A percentile compares a stretch with the other conserved stretches of the same genome.
phyloP scores from a whole-genome alignment of 352 stramenopile species.

The Salisapilia sapeloensis region DNA sequence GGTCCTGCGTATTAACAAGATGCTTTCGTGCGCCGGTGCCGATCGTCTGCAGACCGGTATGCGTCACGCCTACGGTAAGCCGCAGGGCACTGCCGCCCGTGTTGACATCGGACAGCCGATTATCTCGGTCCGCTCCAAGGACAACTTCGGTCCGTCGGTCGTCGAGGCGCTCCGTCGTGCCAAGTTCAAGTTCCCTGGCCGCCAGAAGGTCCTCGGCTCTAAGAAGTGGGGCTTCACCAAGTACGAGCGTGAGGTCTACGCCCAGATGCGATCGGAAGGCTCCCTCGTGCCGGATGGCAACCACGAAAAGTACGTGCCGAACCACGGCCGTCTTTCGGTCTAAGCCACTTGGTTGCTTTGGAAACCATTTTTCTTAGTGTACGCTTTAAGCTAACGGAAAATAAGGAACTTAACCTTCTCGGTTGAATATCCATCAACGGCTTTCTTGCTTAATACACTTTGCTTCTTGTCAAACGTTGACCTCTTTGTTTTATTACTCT shows the following conservation, averaged over 20 bases:
- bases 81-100: slow-evolving; percentile 93
- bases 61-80: slow-evolving; percentile 99
- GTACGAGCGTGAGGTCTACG: slow-evolving; percentile 96
- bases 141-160: slow-evolving; percentile 85
- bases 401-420: slow-evolving; percentile 6
- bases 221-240: slow-evolving; percentile 99
- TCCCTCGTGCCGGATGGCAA: slow-evolving; percentile 92
- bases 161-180: slow-evolving; percentile 97
- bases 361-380: neutral
- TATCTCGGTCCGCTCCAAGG: slow-evolving; percentile 95
- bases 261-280: slow-evolving; percentile 88
- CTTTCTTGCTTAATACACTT: too few species aligned
- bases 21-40: slow-evolving; percentile 99
- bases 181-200: slow-evolving; percentile 99
- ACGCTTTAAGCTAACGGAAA: slow-evolving; percentile 3
- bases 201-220: slow-evolving; percentile 99
- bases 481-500: slow-evolving; percentile 1
- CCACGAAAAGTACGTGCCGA: slow-evolving; percentile 94
- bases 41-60: slow-evolving; percentile 98
- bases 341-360: slow-evolving; percentile 10
- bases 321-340: slow-evolving; percentile 61
- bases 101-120: slow-evolving; percentile 98
- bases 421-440: too few species aligned
- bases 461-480: too few species aligned
- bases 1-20: slow-evolving; percentile 99